phyloP scores from a whole-genome alignment of 768 basidiomycete species.

The Calocybe indica region DNA sequence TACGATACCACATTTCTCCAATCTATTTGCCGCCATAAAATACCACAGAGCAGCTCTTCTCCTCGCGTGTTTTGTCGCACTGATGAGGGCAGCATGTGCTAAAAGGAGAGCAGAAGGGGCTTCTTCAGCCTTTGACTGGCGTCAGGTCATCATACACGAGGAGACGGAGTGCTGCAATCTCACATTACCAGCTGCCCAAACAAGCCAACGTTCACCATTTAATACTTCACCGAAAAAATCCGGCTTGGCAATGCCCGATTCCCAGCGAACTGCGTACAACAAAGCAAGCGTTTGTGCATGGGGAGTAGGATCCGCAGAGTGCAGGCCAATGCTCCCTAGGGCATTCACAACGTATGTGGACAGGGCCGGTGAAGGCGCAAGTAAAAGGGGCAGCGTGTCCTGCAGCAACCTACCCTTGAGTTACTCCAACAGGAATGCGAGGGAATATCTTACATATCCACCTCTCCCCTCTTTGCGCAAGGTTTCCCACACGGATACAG shows the following conservation, averaged over 20 bases:
- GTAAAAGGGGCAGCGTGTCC: conserved; percentile 78
- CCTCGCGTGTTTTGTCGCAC: conserved; percentile 45
- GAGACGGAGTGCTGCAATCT: neutral
- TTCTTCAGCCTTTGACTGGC: conserved; percentile 66
- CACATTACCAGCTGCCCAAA: conserved; percentile 81
- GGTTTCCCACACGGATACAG: conserved; percentile 78
- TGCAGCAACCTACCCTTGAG: conserved; percentile 19
- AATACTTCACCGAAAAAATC: conserved; percentile 55
- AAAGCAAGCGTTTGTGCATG: conserved; percentile 66
- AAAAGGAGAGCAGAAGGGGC: conserved; percentile 72
- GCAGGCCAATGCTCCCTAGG: conserved; percentile 40
- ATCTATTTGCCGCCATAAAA: conserved; percentile 62
- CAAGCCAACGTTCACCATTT: conserved; percentile 82
- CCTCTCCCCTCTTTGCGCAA: conserved; percentile 82
- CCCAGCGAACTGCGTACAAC: conserved; percentile 72
- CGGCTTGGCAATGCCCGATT: conserved; percentile 46
- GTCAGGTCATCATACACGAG: conserved; percentile 14
- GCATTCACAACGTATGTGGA: conserved; percentile 59
- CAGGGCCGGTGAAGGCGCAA: conserved; percentile 60
- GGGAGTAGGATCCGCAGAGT: conserved; percentile 45
- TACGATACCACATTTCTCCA: conserved; percentile 85
- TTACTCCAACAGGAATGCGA: neutral
- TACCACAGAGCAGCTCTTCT: conserved; percentile 79
- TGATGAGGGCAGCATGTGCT: conserved; percentile 74
- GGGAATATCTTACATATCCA: conserved; percentile 60